Evolutionary conservation across 768 basidiomycete species (phyloP).

Genomic region (Guyanaporus albipodus): DNA sequence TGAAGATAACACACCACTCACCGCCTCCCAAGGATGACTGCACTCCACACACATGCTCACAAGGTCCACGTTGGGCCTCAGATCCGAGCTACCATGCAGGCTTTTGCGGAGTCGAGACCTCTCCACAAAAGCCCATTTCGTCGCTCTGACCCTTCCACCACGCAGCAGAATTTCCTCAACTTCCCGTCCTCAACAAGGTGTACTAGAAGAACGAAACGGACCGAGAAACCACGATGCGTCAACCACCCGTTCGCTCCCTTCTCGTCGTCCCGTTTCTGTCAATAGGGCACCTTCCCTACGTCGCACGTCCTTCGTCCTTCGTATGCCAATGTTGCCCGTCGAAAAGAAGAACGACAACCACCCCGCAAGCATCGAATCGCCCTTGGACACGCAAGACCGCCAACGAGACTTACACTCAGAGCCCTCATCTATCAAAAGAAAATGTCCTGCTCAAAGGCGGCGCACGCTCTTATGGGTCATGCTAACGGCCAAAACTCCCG

Average conservation of each 20-base stretch:
- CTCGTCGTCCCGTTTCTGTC: neutral
- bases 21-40: conserved; percentile 61
- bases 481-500: conserved; percentile 29
- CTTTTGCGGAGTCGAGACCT: conserved; percentile 13
- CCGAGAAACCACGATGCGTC: neutral
- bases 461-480: conserved; percentile 31
- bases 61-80: conserved; percentile 75
- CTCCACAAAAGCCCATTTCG: conserved; percentile 9
- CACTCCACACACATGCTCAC: conserved; percentile 70
- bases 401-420: neutral
- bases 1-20: conserved; percentile 6
- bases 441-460: conserved; percentile 18
- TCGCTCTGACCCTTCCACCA: neutral
- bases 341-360: conserved; percentile 3
- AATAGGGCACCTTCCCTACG: neutral
- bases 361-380: conserved; percentile 5
- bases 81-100: conserved; percentile 35
- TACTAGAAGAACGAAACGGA: conserved; percentile 1
- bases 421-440: conserved; percentile 7
- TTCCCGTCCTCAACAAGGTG: neutral
- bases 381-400: conserved; percentile 5
- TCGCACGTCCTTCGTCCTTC: neutral
- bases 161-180: conserved; percentile 5
- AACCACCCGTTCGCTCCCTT: neutral
- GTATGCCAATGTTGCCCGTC: neutral